Percentiles rank a stretch among this genome's conserved stretches.
These are phyloP conservation scores for Fusarium subtropicale DNA, from an alignment of 2,329 filamentous ascomycete genomes.

Conservation along the genomic window DNA sequence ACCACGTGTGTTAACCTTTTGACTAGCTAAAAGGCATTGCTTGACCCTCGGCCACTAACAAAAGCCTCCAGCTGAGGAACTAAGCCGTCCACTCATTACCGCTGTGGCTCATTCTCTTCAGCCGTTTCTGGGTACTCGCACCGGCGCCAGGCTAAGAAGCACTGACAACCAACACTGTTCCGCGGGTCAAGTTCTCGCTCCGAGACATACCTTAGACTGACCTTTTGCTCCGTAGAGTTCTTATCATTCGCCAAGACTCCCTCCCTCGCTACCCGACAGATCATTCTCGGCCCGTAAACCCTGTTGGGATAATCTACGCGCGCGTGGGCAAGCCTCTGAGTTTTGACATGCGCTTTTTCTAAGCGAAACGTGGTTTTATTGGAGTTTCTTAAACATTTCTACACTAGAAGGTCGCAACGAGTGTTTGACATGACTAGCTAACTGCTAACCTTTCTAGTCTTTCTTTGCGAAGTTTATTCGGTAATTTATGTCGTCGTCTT, in stretches of 20 bases:
- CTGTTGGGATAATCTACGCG: background rate
- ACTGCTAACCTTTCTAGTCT: background rate
- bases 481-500: background rate
- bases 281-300: background rate
- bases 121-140: background rate
- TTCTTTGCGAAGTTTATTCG: background rate
- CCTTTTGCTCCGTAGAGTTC: too few species aligned
- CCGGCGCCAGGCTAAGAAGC: background rate
- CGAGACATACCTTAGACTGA: background rate
- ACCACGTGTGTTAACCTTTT: background rate
- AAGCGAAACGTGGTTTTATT: background rate
- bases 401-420: too few species aligned
- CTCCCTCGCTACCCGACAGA: background rate
- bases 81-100: background rate
- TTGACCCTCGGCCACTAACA: background rate
- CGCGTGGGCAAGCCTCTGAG: background rate
- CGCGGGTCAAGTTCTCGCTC: background rate
- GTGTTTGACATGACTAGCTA: background rate
- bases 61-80: background rate
- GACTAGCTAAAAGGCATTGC: background rate
- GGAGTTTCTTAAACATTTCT: background rate
- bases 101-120: background rate
- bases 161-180: background rate
- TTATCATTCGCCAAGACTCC: background rate
- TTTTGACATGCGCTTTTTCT: background rate